Evolutionary conservation across 148 eudicot species (phyloP).

Genomic region (Rhododendron mucronatum): DNA sequence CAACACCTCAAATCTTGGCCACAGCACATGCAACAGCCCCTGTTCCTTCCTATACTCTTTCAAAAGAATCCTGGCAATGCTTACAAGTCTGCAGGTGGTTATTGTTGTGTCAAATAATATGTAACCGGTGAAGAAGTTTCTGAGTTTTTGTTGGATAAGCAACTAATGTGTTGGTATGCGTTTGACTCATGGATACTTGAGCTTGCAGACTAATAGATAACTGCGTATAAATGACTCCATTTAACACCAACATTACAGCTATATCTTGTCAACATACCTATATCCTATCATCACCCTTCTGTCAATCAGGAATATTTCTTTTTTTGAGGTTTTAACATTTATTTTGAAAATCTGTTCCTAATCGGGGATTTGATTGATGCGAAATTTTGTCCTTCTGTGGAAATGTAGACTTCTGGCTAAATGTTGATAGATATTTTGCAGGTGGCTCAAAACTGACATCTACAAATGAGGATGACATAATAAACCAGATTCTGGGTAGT

Average conservation of each 20-base stretch:
- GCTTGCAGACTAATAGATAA: background rate
- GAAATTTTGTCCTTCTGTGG: background rate
- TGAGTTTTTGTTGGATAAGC: background rate
- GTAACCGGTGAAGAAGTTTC: background rate
- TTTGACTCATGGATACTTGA: constrained; percentile 1
- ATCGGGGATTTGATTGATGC: background rate
- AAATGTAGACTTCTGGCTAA: background rate
- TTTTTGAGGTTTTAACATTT: background rate
- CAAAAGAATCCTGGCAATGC: background rate
- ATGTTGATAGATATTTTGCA: constrained; percentile 27
- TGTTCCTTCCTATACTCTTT: background rate
- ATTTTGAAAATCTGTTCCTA: background rate
- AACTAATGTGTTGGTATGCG: background rate
- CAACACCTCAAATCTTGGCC: background rate
- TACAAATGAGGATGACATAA: constrained; percentile 55
- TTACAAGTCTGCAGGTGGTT: background rate
- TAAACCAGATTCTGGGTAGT: constrained; percentile 50
- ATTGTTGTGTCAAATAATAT: background rate
- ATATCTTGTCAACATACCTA: background rate
- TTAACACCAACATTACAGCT: background rate
- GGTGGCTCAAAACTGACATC: constrained; percentile 57
- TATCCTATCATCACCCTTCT: background rate
- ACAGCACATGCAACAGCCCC: background rate
- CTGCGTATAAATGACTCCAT: background rate
- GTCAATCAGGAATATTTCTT: background rate